Percentiles rank a stretch among this genome's conserved stretches.
These are phyloP conservation scores for Gillenia trifoliata DNA, from an alignment of 306 rosid genomes.

Conservation along the genomic window DNA sequence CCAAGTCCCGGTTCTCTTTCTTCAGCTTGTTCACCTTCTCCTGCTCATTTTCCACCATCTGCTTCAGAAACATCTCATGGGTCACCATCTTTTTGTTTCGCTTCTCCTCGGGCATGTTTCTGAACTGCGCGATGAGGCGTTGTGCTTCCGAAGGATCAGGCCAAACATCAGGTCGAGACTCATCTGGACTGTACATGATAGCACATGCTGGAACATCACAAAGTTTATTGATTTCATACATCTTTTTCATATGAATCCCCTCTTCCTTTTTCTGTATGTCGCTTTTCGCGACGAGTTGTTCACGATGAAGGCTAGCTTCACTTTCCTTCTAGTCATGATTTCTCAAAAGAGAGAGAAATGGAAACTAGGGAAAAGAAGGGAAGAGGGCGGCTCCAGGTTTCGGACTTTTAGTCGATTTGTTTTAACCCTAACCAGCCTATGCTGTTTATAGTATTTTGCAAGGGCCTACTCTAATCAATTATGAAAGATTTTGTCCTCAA, in stretches of 20 bases:
- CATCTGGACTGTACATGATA: constrained; percentile 42
- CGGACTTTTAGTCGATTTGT: no score
- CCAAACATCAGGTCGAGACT: constrained; percentile 42
- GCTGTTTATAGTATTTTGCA: not conserved
- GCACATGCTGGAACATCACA: constrained; percentile 60
- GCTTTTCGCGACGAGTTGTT: constrained; percentile 47
- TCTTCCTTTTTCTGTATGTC: constrained; percentile 57
- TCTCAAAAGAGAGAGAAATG: not conserved
- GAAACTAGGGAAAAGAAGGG: no score
- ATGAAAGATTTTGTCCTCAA: no score
- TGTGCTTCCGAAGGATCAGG: constrained; percentile 36
- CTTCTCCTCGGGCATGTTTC: constrained; percentile 29
- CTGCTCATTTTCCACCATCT: constrained; percentile 16
- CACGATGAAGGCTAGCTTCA: constrained; percentile 33
- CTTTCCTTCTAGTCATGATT: constrained; percentile 55
- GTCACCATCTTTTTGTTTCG: constrained; percentile 27
- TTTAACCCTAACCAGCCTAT: no score
- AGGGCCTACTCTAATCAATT: not conserved
- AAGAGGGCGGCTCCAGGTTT: no score
- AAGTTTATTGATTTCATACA: constrained; percentile 42
- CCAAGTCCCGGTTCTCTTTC: constrained; percentile 22
- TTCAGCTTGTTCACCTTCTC: constrained; percentile 22
- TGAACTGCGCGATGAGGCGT: constrained; percentile 18
- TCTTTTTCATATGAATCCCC: constrained; percentile 52
- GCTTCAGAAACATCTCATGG: constrained; percentile 21